These are phyloP conservation scores for Phytopythium ostracodes DNA, from an alignment of 352 stramenopile species.

Conservation along the genomic window DNA sequence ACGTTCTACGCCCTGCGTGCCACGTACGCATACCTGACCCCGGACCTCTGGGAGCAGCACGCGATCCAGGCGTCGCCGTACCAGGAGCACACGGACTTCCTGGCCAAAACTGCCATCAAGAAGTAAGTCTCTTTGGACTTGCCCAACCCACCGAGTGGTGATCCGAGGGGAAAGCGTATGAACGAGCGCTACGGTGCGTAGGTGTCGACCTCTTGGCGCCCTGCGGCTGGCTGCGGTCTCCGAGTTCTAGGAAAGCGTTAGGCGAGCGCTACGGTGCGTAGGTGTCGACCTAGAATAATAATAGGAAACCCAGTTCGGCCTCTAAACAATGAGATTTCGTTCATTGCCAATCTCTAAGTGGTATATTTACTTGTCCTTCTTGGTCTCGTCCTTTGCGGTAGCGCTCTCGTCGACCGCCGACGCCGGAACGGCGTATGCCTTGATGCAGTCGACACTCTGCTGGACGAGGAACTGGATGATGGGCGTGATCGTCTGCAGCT, in stretches of 20 bases:
- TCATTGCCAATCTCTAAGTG: neutral
- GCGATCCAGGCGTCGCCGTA: conserved; percentile 91
- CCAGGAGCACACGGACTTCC: conserved; percentile 99
- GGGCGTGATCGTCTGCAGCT: conserved; percentile 50
- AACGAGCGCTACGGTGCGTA: conserved; percentile 89
- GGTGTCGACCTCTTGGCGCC: conserved; percentile 69
- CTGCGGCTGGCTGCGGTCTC: neutral
- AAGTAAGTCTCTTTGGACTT: conserved; percentile 50
- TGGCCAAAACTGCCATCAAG: conserved; percentile 95
- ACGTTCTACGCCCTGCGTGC: conserved; percentile 97
- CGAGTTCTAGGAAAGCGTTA: conserved; percentile 61
- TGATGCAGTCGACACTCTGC: conserved; percentile 50
- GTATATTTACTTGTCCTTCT: conserved; percentile 42
- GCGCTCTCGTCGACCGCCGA: neutral
- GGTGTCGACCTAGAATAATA: conserved; percentile 74
- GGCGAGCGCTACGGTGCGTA: conserved; percentile 89
- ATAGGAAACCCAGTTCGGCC: conserved; percentile 15
- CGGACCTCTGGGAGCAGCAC: conserved; percentile 99
- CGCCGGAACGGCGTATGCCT: conserved; percentile 13
- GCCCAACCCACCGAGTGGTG: neutral
- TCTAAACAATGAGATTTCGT: conserved; percentile 1
- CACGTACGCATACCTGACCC: conserved; percentile 98
- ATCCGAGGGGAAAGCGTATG: conserved; percentile 65
- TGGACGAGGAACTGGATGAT: conserved; percentile 55
- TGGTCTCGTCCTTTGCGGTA: conserved; percentile 15